These are phyloP conservation scores for Coemansia sp. DNA, from an alignment of 192 early-diverging fungal species.

Conservation along the genomic window DNA sequence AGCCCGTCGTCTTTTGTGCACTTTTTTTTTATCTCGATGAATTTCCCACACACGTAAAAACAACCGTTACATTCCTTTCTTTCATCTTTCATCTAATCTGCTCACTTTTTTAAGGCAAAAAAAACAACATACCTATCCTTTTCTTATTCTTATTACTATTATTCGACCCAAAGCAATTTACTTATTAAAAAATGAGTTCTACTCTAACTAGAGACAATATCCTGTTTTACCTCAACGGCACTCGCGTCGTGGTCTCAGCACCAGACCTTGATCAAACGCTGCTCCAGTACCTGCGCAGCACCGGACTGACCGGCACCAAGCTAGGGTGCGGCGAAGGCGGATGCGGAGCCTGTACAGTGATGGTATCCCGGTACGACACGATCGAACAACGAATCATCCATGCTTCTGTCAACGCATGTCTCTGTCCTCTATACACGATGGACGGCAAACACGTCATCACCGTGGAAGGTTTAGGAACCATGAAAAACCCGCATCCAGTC, in stretches of 20 bases:
- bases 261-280: slow-evolving; percentile 66
- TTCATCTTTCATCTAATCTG: too few relatives aligned
- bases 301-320: slow-evolving; percentile 73
- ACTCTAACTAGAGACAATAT: slow-evolving; percentile 11
- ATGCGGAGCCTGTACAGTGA: slow-evolving; percentile 80
- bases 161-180: too few relatives aligned
- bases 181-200: too few relatives aligned
- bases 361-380: slow-evolving; percentile 64
- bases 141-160: too few relatives aligned
- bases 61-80: too few relatives aligned
- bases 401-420: slow-evolving; percentile 65
- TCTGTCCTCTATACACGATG: slow-evolving; percentile 68
- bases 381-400: slow-evolving; percentile 48
- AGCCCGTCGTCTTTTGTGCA: too few relatives aligned
- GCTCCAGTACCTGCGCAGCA: slow-evolving; percentile 65
- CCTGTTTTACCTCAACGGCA: slow-evolving; percentile 64
- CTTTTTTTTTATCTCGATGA: too few relatives aligned
- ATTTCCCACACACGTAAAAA: too few relatives aligned
- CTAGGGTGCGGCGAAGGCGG: slow-evolving; percentile 81
- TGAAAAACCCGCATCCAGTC: slow-evolving; percentile 68
- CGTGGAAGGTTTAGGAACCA: slow-evolving; percentile 74
- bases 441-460: slow-evolving; percentile 84
- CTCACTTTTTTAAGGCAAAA: too few relatives aligned
- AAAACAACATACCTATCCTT: too few relatives aligned
- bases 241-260: slow-evolving; percentile 53